Base-by-base conservation (phyloP, 2,329 filamentous ascomycete genomes). In the Orbilia oligospora region DNA sequence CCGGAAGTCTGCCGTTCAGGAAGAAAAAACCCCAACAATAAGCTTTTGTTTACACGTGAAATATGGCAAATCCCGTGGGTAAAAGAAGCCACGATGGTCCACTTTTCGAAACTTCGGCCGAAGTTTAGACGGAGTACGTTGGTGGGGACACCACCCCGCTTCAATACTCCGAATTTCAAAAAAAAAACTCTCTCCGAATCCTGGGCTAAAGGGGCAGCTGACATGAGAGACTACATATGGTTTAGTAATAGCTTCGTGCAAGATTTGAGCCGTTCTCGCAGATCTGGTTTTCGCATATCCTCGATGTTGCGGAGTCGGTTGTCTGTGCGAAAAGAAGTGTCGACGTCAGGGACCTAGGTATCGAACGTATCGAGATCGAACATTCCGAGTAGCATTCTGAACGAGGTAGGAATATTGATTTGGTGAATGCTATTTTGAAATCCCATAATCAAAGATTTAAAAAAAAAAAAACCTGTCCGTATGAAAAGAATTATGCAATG, bases 71-170 rank as follows among this genome's bases (percentile, higher is more conserved):
- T 44, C 44, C 56, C 33, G 56, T 41, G 20, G 9, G 56, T n/a
- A 44, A n/a, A 41, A 38, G 36, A 38, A 36, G 49, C 22, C n/a
- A 56, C 55, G 20, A 61, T 33, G 44, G 18, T 9, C n/a, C 44
- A 20, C n/a, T 41, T 41, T 41, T 41, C 3, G n/a, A 18, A 41
- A 8, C 4, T 61, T 61, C 56, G 56, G 56, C 56, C 56, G 56
- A 61, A 44, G 56, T 38, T 16, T 3, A 8, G 3, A 44, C 56
- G 56, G 56, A 61, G 56, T 61, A 61, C 0, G 10, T n/a, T 44
- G 18, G 56, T 61, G 56, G 56, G 18, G 27, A 30, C 6, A 30
- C 6, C 27, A 12, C 56, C 56, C 56, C 56, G 20, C 56, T 16
- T 6, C 18, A 27, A 0, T 44, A 44, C 56, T 61, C 56, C 56